phyloP scores from a whole-genome alignment of 1,284 basidiomycete species.

The Leucoagaricus sp. region DNA sequence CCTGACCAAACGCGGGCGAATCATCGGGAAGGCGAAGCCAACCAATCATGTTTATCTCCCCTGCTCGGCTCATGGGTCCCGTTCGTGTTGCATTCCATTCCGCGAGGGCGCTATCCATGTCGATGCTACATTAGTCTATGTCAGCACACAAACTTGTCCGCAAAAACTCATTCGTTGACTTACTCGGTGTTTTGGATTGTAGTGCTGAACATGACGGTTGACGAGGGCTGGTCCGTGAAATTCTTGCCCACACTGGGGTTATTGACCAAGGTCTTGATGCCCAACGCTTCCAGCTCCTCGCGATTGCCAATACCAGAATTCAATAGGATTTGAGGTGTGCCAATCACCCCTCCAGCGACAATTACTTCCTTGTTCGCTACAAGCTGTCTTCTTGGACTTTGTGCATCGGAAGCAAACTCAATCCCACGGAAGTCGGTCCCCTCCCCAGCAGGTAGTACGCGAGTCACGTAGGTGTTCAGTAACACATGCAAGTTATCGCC shows the following conservation, averaged over 20 bases:
- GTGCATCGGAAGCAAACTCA: constrained; percentile 2
- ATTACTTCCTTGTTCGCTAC: constrained; percentile 27
- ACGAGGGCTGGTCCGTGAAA: constrained; percentile 22
- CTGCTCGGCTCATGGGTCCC: constrained; percentile 14
- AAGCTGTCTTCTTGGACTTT: neutral
- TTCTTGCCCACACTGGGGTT: constrained; percentile 28
- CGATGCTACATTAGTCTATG: neutral
- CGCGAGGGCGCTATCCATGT: constrained; percentile 10
- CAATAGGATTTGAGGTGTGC: constrained; percentile 25
- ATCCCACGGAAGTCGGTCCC: constrained; percentile 5
- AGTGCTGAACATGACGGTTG: neutral
- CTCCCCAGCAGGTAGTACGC: constrained; percentile 18
- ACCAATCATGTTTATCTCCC: constrained; percentile 9
- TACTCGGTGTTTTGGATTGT: constrained; percentile 11
- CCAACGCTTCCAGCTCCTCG: constrained; percentile 17
- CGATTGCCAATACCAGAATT: constrained; percentile 27
- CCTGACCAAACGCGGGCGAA: constrained; percentile 18
- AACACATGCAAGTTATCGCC: constrained; percentile 42
- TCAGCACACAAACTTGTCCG: too few relatives aligned
- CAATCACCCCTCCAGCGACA: constrained; percentile 24
- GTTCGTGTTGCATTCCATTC: constrained; percentile 19
- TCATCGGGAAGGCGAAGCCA: constrained; percentile 19
- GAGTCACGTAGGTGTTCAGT: constrained; percentile 29
- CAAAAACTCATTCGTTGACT: neutral
- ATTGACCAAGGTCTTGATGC: constrained; percentile 22